Evolutionary conservation across 2,329 filamentous ascomycete genomes (phyloP).

Genomic region (Dactylellina drechsleri): DNA sequence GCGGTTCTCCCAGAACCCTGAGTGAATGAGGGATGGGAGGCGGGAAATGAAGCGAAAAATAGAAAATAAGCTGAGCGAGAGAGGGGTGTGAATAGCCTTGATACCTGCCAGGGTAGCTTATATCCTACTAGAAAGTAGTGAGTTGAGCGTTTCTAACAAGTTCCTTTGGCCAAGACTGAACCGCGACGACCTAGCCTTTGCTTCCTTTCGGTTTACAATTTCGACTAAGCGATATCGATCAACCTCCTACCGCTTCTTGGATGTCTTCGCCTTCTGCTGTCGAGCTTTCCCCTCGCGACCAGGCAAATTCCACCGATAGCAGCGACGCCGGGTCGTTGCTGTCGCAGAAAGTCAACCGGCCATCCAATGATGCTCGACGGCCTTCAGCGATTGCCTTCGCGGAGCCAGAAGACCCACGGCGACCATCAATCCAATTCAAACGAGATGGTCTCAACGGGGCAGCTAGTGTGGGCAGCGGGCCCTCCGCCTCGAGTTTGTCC

Average conservation of each 20-base stretch:
- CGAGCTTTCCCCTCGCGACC: constrained; percentile 49
- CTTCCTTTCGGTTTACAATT: background rate
- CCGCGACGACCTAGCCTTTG: background rate
- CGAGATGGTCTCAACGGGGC: constrained; percentile 40
- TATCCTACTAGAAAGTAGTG: too few species aligned
- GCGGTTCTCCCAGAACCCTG: too few species aligned
- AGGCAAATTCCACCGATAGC: constrained; percentile 42
- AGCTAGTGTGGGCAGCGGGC: constrained; percentile 38
- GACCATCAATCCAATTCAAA: constrained; percentile 52
- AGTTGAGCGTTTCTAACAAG: too few species aligned
- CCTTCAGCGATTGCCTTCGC: constrained; percentile 51
- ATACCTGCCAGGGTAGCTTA: too few species aligned
- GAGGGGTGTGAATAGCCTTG: too few species aligned
- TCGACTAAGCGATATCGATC: constrained; percentile 14
- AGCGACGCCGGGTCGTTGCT: constrained; percentile 45
- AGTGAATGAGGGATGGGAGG: too few species aligned
- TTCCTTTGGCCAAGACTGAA: too few species aligned
- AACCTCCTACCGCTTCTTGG: constrained; percentile 38
- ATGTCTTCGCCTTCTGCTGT: constrained; percentile 50
- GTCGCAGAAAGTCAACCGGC: constrained; percentile 34
- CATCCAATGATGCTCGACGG: constrained; percentile 36
- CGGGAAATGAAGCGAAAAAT: too few species aligned
- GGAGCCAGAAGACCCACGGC: constrained; percentile 48
- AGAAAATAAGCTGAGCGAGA: too few species aligned
- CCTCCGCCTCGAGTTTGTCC: constrained; percentile 35